Base-by-base conservation (phyloP, 2,329 filamentous ascomycete species). In the Coleophoma crateriformis region DNA sequence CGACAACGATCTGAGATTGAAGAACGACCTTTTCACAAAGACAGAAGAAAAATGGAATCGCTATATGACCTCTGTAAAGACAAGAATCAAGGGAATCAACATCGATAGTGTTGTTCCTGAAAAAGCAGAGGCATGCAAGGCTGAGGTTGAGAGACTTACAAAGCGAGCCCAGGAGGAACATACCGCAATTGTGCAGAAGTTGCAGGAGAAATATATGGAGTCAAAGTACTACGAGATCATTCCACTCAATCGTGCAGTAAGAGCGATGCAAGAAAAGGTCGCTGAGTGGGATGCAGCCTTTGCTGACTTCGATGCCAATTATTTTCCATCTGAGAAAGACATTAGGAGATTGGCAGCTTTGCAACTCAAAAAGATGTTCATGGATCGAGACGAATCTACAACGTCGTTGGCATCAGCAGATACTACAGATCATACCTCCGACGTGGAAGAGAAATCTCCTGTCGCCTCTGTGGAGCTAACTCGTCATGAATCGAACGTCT, bases 171-270 rank as follows among this genome's bases (percentile, higher is more conserved):
- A 90, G 52, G 90, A 95, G 35, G 92, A 99, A 54, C 87, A 95
- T 59, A 72, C 79, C 4, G 75, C 78, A 48, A 74, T 97, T 47
- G 76, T 90, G 46, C 80, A 80, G 47, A 88, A 89, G 54, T 75
- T 99, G 10, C 90, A 96, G 65, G 84, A 91, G 33, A 89, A 88
- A 54, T 99, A 99, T 64, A 90, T 94, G 71, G 85, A 85, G 55
- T 96, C 91, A 2, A 91, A 90, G 63, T 97, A 97, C 64, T 99
- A 96, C 72, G 94, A 99, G 68, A 85, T 96, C 48, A 91, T 97
- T 45, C 94, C 95, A 0, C 78, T 99, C 55, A 99, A 97, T 59
- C 79, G 86, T 50, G 87, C 92, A 7, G 81, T 96, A 45, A 84
- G 92, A 57, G 87, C 89, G 49, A 94, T 96, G 75, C 84, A 97